Evolutionary conservation across 208 protist genomes (phyloP), one percentile per base, ranked within the genome.

Genomic region (Wallacemonas collosoma): DNA sequence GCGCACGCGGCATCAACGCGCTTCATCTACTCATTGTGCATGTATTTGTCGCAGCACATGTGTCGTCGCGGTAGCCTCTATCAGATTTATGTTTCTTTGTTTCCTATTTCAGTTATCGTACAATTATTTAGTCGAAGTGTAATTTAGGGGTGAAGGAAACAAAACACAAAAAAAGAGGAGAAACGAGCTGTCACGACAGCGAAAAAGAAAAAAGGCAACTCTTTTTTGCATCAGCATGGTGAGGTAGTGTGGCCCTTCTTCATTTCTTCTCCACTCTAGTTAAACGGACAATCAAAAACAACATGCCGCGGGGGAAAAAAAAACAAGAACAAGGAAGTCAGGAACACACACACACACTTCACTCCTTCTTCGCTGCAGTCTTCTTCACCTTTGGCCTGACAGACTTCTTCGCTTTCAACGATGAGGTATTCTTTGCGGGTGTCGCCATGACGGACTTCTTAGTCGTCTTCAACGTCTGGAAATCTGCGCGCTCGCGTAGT

Each of bases 401-500:
- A 6, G 56, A 40, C n/a, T 77, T 65, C 39, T 67, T 62, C 56
- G 48, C 54, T 17, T 26, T 26, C 26, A 26, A 26, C 26, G 26
- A 26, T 26, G 26, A 26, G 26, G 26, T 26, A 0, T 26, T 26
- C 26, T 65, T 17, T 7, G n/a, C 26, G 15, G 61, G n/a, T 61
- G 48, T 7, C 12, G 56, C 44, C 36, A 43, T n/a, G 47, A 5
- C 62, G 47, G 38, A 36, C 47, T 55, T 72, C 61, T 55, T 72
- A 14, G 17, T 35, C 38, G 4, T 45, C 41, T 68, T 75, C 39
- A 88, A 45, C 38, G 83, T 77, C 72, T 93, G 85, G 1, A 83
- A 75, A 38, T 88, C 77, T 1, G 92, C 92, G 44, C 90, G 89
- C 47, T 89, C 83, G 17, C 71, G 68, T 14, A 93, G 53, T 67